A percentile compares a stretch with the other conserved stretches of the same genome.
Conservation (phyloP, 2,329 filamentous ascomycete genomes). For the Arthrobotrys sinensis region DNA sequence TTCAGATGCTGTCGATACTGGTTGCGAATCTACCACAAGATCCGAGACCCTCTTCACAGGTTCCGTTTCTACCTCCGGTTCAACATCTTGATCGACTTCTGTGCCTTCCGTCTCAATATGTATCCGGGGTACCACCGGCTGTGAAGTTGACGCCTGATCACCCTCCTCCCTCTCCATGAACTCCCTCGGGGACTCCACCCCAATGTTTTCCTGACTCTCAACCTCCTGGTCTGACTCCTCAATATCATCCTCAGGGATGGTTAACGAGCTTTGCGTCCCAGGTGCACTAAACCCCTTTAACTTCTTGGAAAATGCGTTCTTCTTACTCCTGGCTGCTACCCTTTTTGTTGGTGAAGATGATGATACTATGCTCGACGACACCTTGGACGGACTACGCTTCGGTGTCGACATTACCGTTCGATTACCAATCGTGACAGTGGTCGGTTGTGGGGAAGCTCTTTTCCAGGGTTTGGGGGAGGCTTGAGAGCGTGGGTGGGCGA, state of each 20-base stretch:
- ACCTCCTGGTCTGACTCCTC: constrained; percentile 65
- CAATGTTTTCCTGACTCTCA: constrained; percentile 4
- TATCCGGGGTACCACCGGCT: constrained; percentile 35
- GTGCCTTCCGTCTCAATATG: constrained; percentile 63
- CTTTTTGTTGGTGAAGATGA: constrained; percentile 70
- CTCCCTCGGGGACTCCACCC: constrained; percentile 62
- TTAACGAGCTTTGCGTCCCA: constrained; percentile 68
- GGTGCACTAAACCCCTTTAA: constrained; percentile 73
- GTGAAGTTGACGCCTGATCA: constrained; percentile 4
- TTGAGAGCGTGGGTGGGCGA: constrained; percentile 51
- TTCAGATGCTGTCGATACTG: not conserved
- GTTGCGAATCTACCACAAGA: constrained; percentile 64
- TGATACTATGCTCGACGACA: constrained; percentile 28
- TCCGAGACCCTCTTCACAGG: constrained; percentile 69
- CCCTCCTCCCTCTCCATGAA: constrained; percentile 66
- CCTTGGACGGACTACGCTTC: constrained; percentile 58
- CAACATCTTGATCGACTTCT: constrained; percentile 63
- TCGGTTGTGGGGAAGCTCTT: constrained; percentile 75
- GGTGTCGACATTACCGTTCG: constrained; percentile 76
- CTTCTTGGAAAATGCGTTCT: constrained; percentile 37
- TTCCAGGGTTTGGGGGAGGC: constrained; percentile 68
- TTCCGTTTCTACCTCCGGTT: constrained; percentile 68
- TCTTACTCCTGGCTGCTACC: constrained; percentile 68
- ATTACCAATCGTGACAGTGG: constrained; percentile 82
- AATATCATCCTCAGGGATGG: constrained; percentile 61